Conservation (phyloP, 306 rosid species). For the Datisca glomerata region DNA sequence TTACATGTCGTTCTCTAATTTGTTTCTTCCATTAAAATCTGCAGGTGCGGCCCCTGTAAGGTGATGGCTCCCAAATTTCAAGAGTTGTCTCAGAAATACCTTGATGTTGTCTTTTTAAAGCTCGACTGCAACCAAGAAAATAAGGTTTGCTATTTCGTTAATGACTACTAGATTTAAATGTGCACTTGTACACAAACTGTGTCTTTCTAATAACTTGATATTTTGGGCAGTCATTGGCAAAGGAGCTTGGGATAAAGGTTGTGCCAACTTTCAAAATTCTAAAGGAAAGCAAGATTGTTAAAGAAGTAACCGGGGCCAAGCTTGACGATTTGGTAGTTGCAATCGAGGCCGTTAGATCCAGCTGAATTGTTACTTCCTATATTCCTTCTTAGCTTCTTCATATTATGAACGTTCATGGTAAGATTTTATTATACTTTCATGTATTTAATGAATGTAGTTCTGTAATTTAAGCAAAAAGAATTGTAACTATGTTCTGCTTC, state of each 20-base stretch:
- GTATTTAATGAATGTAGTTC: too few relatives aligned
- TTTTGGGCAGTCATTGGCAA: slow-evolving; percentile 73
- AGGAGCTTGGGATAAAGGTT: slow-evolving; percentile 90
- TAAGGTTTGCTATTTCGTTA: slow-evolving; percentile 66
- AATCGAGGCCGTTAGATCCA: slow-evolving; percentile 57
- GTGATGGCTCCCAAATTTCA: slow-evolving; percentile 81
- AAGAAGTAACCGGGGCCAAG: slow-evolving; percentile 89
- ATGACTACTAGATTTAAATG: too few relatives aligned
- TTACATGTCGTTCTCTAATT: slow-evolving; percentile 3
- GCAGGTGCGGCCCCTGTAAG: slow-evolving; percentile 99
- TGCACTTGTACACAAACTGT: not conserved
- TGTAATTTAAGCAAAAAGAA: too few relatives aligned
- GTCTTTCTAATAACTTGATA: slow-evolving; percentile 3
- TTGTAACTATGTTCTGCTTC: too few relatives aligned
- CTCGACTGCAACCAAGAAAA: slow-evolving; percentile 92
- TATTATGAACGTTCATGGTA: too few relatives aligned
- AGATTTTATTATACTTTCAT: too few relatives aligned
- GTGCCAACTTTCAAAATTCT: slow-evolving; percentile 95
- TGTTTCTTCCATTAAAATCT: slow-evolving; percentile 1
- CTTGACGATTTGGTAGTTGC: slow-evolving; percentile 73
- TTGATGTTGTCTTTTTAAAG: slow-evolving; percentile 82
- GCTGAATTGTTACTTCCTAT: slow-evolving; percentile 17
- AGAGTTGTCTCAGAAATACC: slow-evolving; percentile 64
- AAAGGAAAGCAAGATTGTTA: slow-evolving; percentile 64
- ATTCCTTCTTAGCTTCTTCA: slow-evolving; percentile 1